Evolutionary conservation across 495 filamentous ascomycete genomes (phyloP), one percentile per base, ranked within the genome.

Genomic region (Polyplosphaeria fusca): DNA sequence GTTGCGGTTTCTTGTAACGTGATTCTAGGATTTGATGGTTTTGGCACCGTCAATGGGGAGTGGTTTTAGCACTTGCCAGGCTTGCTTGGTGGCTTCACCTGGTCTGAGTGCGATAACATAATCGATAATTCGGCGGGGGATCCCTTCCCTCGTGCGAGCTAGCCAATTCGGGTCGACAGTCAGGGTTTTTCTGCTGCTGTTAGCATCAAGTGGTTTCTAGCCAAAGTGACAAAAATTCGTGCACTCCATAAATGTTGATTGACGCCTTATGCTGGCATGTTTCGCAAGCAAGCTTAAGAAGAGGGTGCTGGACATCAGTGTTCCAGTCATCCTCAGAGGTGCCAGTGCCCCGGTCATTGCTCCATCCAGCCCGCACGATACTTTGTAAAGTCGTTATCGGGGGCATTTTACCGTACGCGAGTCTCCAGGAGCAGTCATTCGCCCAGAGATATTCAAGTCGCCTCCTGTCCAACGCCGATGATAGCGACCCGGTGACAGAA

Each of bases 261-360:
- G 44, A 60, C 25, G 20, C 14, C 26, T 47, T 14, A 39, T 62
- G 52, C 46, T 56, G 28, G 42, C 25, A 62, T 38, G 58, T 57
- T 13, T 52, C 39, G 13, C 23, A 39, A n/a, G 61, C 56, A 41
- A 64, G 61, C 44, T 64, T 55, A 32, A 64, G 48, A 44, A 64
- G 61, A 30, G 43, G 55, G 38, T 50, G 61, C 35, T 64, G 44
- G 55, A 64, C 61, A 4, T 60, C 49, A 46, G 55, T 40, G 27
- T 64, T 64, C 61, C 50, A 64, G 4, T 64, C 55, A 28, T 64
- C 55, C 61, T 64, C 49, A 23, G 49, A 64, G 23, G 26, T 43
- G 5, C 60, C 60, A 23, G 40, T 37, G 11, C 60, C 48, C 37
- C 27, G 55, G 25, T 64, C 61, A 26, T 60, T 7, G 14, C 51